A percentile compares a stretch with the other conserved stretches of the same genome.
Evolutionary conservation across 2,329 filamentous ascomycete genomes (phyloP).

Genomic region (Botrytis galanthina): DNA sequence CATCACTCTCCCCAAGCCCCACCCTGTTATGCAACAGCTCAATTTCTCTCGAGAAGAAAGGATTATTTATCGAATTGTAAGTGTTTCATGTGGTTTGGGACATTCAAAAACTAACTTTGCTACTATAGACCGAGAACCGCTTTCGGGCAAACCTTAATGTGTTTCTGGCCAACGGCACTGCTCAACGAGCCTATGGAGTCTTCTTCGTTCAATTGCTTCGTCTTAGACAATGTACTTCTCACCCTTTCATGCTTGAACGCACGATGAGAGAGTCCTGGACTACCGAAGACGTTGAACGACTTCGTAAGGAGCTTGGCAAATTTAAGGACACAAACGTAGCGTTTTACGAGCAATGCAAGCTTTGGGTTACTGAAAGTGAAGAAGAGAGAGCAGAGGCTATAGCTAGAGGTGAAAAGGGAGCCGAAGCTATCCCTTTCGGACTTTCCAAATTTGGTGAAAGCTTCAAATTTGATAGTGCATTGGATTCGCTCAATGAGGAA

Average conservation of each 20-base stretch:
- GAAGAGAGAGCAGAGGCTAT: not conserved
- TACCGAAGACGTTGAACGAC: slow-evolving; percentile 30
- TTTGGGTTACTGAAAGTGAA: slow-evolving; percentile 27
- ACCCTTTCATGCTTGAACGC: slow-evolving; percentile 38
- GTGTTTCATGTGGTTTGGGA: slow-evolving; percentile 37
- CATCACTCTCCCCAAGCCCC: slow-evolving; percentile 51
- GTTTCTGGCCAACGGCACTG: slow-evolving; percentile 28
- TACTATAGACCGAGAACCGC: slow-evolving; percentile 40
- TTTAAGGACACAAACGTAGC: slow-evolving; percentile 20
- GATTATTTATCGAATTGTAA: slow-evolving; percentile 53
- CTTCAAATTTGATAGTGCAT: slow-evolving; percentile 35
- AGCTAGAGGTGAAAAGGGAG: slow-evolving; percentile 19
- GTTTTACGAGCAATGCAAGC: slow-evolving; percentile 36
- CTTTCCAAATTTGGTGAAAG: slow-evolving; percentile 33
- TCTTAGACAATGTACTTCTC: slow-evolving; percentile 37
- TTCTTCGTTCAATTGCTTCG: slow-evolving; percentile 38
- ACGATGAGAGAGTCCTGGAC: slow-evolving; percentile 37
- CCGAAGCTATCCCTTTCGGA: slow-evolving; percentile 31
- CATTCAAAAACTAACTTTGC: slow-evolving; percentile 19
- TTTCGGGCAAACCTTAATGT: slow-evolving; percentile 35
- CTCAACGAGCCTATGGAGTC: slow-evolving; percentile 27
- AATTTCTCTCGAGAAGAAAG: slow-evolving; percentile 53
- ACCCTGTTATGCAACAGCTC: slow-evolving; percentile 43
- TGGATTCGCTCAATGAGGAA: slow-evolving; percentile 35
- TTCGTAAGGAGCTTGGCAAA: slow-evolving; percentile 23